Evolutionary conservation across 75 land plant genomes (phyloP), one percentile per base, ranked within the genome.

Genomic region (Pinus taeda): DNA sequence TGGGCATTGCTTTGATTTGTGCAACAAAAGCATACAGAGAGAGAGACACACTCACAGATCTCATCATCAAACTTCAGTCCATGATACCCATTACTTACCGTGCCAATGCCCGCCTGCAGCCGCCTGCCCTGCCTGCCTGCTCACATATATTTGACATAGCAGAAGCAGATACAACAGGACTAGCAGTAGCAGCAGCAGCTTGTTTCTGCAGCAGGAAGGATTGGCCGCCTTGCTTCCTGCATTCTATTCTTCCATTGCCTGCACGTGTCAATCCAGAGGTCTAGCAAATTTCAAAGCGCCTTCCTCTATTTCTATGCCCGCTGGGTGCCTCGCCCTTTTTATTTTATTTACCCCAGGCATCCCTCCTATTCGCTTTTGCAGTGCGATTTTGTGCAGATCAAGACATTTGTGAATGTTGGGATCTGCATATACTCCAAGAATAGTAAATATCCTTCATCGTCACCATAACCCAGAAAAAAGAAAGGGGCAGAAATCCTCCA

Each of bases 391-490:
- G 36, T 39, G 49, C 49, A 39, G 71, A 69, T 37, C 49, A 39
- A 42, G 20, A n/a, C 49, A 37, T 69, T 69, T 37, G 49, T 17
- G 71, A 39, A 69, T 69, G 71, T 69, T 69, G 71, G 71, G 71
- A 69, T 69, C 71, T 69, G 71, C 71, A 69, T 39, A n/a, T 69
- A 69, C 71, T 37, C 6, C 45, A n/a, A 39, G n/a, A 69, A 42
- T 39, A 39, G 45, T 67, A 39, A 36, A 24, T 36, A 39, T 64
- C 20, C 36, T 30, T 65, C 69, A 49, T 49, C 12, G 55, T 49
- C 55, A 49, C 9, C 55, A 49, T 49, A 49, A 49, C 55, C 55
- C 55, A 49, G 55, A 9, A 49, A 49, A 49, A 49, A 49, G 9
- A 45, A 7, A 9, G 55, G 7, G 5, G 8, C 33, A 33, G 33